Base-by-base conservation (phyloP, 2,329 filamentous ascomycete genomes). In the Aureobasidium sp. region DNA sequence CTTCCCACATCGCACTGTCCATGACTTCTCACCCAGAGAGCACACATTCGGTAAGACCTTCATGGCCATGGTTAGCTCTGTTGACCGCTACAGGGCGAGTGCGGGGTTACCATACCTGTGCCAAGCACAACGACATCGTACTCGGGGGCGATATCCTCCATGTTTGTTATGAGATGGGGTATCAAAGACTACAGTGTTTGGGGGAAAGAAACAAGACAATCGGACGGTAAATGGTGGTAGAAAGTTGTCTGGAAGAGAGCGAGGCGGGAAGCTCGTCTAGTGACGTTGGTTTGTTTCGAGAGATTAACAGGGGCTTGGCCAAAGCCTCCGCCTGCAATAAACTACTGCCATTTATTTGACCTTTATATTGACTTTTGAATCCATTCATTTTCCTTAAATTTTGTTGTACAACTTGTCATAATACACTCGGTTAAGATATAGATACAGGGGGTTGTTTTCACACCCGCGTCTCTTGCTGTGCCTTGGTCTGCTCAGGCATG, bases 41-140 rank as follows among this genome's bases (percentile, higher is more conserved):
- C 74, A 99, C 94, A 80, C 94, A 99, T 85, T 99, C 94, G 66
- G 93, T 97, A 84, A 99, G 79, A 74, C 94, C 93, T 96, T 71
- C 65, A 73, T 71, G 67, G 61, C 57, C 45, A n/a, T 55, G 37
- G 34, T 61, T 48, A 61, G 59, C 39, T 36, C 41, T 48, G 41
- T 55, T 61, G 59, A 61, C 59, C 59, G 59, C 59, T 50, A 61
- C 37, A 27, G 27, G 39, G 21, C 30, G 37, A 50, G 47, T 61
- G 59, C 59, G 59, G 59, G 59, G 59, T 55, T 32, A 53, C 78
- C 85, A 74, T 82, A 96, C 91, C 92, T 76, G 94, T 99, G 83
- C 94, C 94, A 76, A 99, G 86, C 75, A 99, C 94, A 75, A 99
- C 86, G 77, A 97, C 90, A 84, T 99, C 94, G 84, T 99, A 99